Evolutionary conservation across 2,329 filamentous ascomycete species (phyloP).

Genomic region (Arthrobotrys sphaeroides): DNA sequence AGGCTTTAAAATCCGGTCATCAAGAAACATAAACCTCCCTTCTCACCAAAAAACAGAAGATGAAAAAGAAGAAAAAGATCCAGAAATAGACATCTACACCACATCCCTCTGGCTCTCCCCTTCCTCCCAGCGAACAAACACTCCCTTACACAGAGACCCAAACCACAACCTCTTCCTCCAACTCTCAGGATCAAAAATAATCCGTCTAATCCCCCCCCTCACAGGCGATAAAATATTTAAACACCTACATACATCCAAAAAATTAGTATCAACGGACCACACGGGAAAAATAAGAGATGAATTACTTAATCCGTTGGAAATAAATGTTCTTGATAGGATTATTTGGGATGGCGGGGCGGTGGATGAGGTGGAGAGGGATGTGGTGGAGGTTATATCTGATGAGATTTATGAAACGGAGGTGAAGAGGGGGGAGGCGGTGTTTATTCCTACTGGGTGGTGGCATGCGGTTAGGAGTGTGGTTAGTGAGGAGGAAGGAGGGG

Average conservation of each 20-base stretch:
- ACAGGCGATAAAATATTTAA: conserved; percentile 73
- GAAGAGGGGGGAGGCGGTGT: conserved; percentile 74
- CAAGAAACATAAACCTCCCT: not conserved
- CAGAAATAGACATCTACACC: conserved; percentile 34
- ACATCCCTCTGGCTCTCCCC: conserved; percentile 35
- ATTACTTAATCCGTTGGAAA: conserved; percentile 47
- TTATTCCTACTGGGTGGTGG: conserved; percentile 87
- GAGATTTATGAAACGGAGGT: conserved; percentile 61
- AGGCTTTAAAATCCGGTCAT: conserved; percentile 23
- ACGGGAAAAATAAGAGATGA: conserved; percentile 13
- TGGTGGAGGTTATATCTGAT: not conserved
- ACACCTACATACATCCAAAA: conserved; percentile 60
- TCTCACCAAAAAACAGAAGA: not conserved
- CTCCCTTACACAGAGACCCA: conserved; percentile 88
- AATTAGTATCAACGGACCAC: conserved; percentile 58
- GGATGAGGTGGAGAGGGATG: conserved; percentile 64
- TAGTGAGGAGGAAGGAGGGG: conserved; percentile 38
- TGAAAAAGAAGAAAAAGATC: not conserved
- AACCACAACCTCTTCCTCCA: conserved; percentile 95
- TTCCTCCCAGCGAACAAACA: conserved; percentile 66
- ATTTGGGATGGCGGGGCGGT: conserved; percentile 73
- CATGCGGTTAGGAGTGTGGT: conserved; percentile 76
- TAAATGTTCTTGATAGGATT: conserved; percentile 75
- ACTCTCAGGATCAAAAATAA: conserved; percentile 74
- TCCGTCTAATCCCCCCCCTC: conserved; percentile 75